Evolutionary conservation across 2,329 filamentous ascomycete species (phyloP), one percentile per base, ranked within the genome.

Genomic region (Clarireedia paspali): DNA sequence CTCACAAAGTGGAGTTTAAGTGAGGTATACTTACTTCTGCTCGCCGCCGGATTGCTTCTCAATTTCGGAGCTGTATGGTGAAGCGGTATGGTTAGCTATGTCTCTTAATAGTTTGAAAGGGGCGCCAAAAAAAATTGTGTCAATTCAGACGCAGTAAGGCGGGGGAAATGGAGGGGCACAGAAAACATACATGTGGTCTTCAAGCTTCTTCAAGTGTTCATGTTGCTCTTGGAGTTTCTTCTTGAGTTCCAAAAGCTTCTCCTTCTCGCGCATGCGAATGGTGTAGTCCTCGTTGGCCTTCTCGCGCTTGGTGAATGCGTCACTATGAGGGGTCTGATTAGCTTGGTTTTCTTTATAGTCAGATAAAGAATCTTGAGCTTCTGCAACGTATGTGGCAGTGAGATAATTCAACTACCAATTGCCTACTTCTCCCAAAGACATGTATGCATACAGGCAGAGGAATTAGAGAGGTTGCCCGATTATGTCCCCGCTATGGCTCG

Each of bases 221-320:
- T 89, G 83, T 77, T 96, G 90, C 73, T 89, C 84, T 61, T 73
- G 68, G 63, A 96, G 81, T 77, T 83, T 84, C 76, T 81, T 78
- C 74, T 82, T 86, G 66, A 96, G 84, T 70, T 82, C 82, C 52
- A 81, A 66, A 61, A 96, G 86, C 89, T 59, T 59, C 55, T 57
- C 55, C 17, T 59, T 54, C 54, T 59, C 57, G 20, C 57, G 57
- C 47, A 26, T 23, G 9, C 48, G 47, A n/a, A 59, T 59, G 17
- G 46, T 44, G 38, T 48, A 57, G 50, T 59, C 57, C 42, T 59
- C 57, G 49, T 57, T 59, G 64, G 92, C 92, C 71, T 86, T 82
- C 76, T 99, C 94, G 67, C 94, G 90, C 76, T 87, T 87, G 76
- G 86, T 89, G 82, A 96, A 99, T 56, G 89, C 84, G 71, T 99